Evolutionary conservation across 306 rosid species (phyloP).

Genomic region (Ziziphus jujuba): DNA sequence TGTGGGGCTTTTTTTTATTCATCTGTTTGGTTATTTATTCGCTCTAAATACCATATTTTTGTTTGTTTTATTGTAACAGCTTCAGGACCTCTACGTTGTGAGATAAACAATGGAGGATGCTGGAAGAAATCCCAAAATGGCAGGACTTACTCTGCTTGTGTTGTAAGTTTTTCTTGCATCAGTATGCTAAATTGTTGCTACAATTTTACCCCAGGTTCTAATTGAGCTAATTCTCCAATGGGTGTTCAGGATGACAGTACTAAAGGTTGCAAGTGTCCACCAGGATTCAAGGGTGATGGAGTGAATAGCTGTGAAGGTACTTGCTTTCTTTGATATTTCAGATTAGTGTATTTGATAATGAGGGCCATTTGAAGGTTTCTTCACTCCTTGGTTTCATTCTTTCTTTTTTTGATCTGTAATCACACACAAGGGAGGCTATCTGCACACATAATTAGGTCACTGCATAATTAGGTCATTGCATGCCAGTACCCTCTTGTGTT

Average conservation of each 20-base stretch:
- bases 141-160: slow-evolving; percentile 74
- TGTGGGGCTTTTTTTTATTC: background rate
- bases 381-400: background rate
- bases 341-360: no score
- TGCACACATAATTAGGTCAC: background rate
- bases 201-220: no score
- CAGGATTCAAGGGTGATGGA: slow-evolving; percentile 90
- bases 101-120: slow-evolving; percentile 90
- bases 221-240: slow-evolving; percentile 8
- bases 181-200: background rate
- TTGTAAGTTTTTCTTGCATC: slow-evolving; percentile 47
- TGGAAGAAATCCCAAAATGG: slow-evolving; percentile 63
- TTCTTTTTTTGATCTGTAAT: background rate
- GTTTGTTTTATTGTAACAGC: slow-evolving; percentile 46
- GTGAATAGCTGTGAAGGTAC: slow-evolving; percentile 75
- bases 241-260: slow-evolving; percentile 60
- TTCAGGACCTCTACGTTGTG: slow-evolving; percentile 79
- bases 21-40: background rate
- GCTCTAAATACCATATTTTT: background rate
- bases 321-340: slow-evolving; percentile 1
- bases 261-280: slow-evolving; percentile 82
- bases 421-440: background rate
- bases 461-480: no score
- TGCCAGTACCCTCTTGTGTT: slow-evolving; percentile 1
- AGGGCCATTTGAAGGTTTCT: no score